These are phyloP conservation scores for Penicillium sp. DNA, from an alignment of 2,329 filamentous ascomycete genomes.

Conservation along the genomic window DNA sequence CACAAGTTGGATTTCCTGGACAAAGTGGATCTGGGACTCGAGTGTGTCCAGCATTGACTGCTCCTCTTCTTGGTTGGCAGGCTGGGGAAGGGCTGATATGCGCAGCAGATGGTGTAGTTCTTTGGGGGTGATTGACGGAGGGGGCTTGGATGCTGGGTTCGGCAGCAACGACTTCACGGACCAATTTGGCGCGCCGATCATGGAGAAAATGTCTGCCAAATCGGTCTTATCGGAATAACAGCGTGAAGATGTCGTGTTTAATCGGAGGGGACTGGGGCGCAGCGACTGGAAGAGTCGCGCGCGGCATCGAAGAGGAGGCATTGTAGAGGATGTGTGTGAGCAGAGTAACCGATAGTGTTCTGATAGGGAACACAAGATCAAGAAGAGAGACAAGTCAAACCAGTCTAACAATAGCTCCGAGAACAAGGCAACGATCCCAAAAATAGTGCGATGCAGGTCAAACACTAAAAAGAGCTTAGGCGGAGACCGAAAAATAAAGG, in stretches of 20 bases:
- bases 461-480: constrained; percentile 8
- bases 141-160: constrained; percentile 31
- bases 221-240: constrained; percentile 26
- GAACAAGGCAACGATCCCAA: not conserved
- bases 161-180: constrained; percentile 77
- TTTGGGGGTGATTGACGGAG: constrained; percentile 57
- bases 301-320: constrained; percentile 18
- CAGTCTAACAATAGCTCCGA: not conserved
- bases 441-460: not conserved
- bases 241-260: constrained; percentile 10
- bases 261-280: not conserved
- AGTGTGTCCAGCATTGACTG: constrained; percentile 71
- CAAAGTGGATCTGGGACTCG: constrained; percentile 82
- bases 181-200: constrained; percentile 76
- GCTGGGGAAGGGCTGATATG: constrained; percentile 81
- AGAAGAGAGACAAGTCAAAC: not conserved
- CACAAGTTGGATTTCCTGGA: constrained; percentile 79
- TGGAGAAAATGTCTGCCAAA: constrained; percentile 36
- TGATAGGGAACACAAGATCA: not conserved
- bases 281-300: constrained; percentile 18
- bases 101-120: constrained; percentile 83
- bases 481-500: constrained; percentile 14
- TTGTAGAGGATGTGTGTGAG: constrained; percentile 1
- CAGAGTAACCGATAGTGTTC: no score
- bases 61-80: constrained; percentile 65